Evolutionary conservation across 2,329 filamentous ascomycete species (phyloP).

Genomic region (Alternaria solani): DNA sequence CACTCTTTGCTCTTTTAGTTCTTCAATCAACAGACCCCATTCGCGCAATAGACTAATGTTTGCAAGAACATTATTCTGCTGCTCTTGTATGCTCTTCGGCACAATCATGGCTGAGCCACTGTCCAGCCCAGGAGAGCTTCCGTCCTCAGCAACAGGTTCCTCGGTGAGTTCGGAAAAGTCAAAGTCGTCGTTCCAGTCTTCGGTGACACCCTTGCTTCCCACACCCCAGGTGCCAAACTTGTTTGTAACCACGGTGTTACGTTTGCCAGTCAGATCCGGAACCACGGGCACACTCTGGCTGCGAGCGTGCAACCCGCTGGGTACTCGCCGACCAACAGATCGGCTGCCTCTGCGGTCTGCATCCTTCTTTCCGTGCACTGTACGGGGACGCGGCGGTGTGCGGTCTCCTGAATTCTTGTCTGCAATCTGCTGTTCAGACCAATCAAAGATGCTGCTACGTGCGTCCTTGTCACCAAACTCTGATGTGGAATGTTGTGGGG

Average conservation of each 20-base stretch:
- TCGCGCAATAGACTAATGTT: constrained; percentile 86
- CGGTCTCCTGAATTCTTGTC: constrained; percentile 69
- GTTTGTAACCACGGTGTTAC: constrained; percentile 64
- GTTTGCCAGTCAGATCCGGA: constrained; percentile 64
- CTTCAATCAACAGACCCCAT: constrained; percentile 81
- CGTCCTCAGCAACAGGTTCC: constrained; percentile 38
- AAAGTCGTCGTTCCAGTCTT: constrained; percentile 92
- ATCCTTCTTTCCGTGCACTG: constrained; percentile 79
- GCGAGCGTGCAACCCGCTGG: constrained; percentile 74
- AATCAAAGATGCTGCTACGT: constrained; percentile 78
- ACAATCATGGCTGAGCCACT: constrained; percentile 69
- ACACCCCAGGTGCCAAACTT: constrained; percentile 87
- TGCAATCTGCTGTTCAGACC: constrained; percentile 71
- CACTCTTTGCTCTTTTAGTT: constrained; percentile 78
- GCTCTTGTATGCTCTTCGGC: constrained; percentile 79
- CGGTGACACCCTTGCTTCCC: constrained; percentile 79
- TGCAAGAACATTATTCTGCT: constrained; percentile 81
- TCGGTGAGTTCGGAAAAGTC: constrained; percentile 71
- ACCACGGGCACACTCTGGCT: constrained; percentile 81
- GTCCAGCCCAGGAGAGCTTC: constrained; percentile 53
- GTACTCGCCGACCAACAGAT: constrained; percentile 70
- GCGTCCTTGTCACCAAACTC: constrained; percentile 53
- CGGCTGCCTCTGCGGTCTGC: constrained; percentile 75
- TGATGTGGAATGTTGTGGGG: constrained; percentile 48
- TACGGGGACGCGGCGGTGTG: constrained; percentile 71